Percentiles rank a stretch among this genome's conserved stretches.
Evolutionary conservation across 371 early-diverging fungal genomes (phyloP).

Genomic region (Mucor circinelloides): DNA sequence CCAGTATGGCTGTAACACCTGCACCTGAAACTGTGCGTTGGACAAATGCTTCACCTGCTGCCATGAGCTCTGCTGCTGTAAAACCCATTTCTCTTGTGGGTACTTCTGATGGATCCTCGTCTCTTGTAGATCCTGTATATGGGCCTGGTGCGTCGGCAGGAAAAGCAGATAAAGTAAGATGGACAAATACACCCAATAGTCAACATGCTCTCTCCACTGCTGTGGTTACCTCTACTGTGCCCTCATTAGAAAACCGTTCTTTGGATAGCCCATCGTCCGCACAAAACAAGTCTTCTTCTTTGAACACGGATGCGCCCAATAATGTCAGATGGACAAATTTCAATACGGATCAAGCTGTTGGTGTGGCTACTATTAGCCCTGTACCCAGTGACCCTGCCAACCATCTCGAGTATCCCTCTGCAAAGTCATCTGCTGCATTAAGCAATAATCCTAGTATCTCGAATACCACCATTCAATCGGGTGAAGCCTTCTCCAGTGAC

Average conservation of each 20-base stretch:
- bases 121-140: conserved; percentile 4
- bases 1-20: not conserved
- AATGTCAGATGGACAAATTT: conserved; percentile 37
- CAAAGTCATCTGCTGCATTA: not conserved
- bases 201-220: conserved; percentile 6
- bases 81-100: conserved; percentile 19
- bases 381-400: not conserved
- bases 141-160: not conserved
- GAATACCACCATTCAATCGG: conserved; percentile 8
- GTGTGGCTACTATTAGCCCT: conserved; percentile 37
- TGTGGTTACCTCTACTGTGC: not conserved
- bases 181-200: conserved; percentile 6
- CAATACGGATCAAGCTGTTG: conserved; percentile 47
- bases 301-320: not conserved
- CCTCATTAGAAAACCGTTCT: not conserved
- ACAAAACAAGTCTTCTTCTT: too few relatives aligned
- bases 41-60: conserved; percentile 20
- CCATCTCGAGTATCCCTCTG: not conserved
- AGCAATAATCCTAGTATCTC: not conserved
- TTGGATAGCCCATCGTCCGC: not conserved
- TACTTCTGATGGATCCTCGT: not conserved
- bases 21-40: conserved; percentile 27
- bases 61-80: conserved; percentile 43
- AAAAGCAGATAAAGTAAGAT: conserved; percentile 16
- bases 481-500: conserved; percentile 32